phyloP scores from a whole-genome alignment of 176 grass and related monocot species.

The Thinopyrum elongatum region DNA sequence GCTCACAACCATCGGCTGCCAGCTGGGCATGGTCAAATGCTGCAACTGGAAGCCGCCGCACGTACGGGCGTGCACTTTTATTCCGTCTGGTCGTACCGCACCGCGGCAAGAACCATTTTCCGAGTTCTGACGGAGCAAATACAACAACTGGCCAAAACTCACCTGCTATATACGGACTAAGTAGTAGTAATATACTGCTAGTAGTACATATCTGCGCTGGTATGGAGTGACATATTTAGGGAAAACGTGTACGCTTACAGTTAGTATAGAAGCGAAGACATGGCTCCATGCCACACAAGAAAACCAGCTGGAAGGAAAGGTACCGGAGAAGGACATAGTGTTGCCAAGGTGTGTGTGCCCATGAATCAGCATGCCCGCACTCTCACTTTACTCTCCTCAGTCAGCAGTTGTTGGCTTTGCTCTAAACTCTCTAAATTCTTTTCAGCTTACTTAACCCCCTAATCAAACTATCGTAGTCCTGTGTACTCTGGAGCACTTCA shows the following conservation, averaged over 20 bases:
- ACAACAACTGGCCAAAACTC: not conserved
- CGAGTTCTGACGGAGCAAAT: constrained; percentile 11
- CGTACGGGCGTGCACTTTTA: not conserved
- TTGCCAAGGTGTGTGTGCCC: not conserved
- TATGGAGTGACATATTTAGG: not conserved
- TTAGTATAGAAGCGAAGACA: not conserved
- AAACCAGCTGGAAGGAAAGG: constrained; percentile 33
- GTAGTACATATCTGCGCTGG: not conserved
- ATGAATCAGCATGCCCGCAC: not conserved
- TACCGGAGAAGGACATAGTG: not conserved
- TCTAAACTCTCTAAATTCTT: not conserved
- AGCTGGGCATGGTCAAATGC: constrained; percentile 18
- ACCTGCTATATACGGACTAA: not conserved
- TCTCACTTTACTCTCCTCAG: not conserved
- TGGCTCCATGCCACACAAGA: not conserved
- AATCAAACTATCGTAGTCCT: too few species aligned
- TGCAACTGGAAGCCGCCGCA: constrained; percentile 11
- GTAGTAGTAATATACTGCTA: too few species aligned
- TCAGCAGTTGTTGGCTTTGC: not conserved
- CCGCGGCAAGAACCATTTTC: not conserved
- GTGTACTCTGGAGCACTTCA: too few species aligned
- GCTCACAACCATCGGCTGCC: not conserved
- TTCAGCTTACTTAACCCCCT: too few species aligned
- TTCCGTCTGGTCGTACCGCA: not conserved
- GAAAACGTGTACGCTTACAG: not conserved